Evolutionary conservation across 2,329 filamentous ascomycete genomes (phyloP).

Genomic region (Neopestalotiopsis rosae): DNA sequence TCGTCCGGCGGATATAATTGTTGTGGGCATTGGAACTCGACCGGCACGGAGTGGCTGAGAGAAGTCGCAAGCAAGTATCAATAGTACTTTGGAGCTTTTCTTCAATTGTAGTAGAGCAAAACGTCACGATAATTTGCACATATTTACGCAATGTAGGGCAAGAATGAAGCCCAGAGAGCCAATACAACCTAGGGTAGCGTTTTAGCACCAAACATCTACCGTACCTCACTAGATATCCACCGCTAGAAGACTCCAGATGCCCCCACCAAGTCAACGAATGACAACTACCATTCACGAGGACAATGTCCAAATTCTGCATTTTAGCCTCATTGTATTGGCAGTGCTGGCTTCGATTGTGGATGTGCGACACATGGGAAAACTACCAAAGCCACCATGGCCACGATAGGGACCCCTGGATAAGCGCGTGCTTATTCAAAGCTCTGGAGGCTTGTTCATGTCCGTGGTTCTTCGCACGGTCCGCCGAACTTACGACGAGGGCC

Average conservation of each 20-base stretch:
- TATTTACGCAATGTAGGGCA: not conserved
- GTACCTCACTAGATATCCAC: not conserved
- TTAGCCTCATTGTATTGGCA: no score
- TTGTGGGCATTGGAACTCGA: not conserved
- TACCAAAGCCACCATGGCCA: not conserved
- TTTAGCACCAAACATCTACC: not conserved
- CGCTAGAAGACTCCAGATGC: not conserved
- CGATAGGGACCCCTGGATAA: not conserved
- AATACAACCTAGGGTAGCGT: not conserved
- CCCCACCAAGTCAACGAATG: no score
- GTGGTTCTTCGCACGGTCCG: slow-evolving; percentile 20
- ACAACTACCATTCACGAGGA: no score
- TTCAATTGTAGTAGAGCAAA: no score
- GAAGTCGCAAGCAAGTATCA: not conserved
- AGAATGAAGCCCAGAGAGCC: not conserved
- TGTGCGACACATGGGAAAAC: not conserved
- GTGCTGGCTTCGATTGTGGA: not conserved
- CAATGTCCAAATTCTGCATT: no score
- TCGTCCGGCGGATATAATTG: not conserved
- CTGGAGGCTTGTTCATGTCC: not conserved
- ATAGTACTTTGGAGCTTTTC: no score
- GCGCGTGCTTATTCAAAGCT: not conserved
- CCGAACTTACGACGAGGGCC: not conserved
- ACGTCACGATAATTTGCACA: no score
- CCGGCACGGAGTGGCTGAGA: not conserved